Percentiles rank a stretch among this genome's conserved stretches.
phyloP scores from a whole-genome alignment of 768 basidiomycete species.

The Panaeolus papilionaceus region DNA sequence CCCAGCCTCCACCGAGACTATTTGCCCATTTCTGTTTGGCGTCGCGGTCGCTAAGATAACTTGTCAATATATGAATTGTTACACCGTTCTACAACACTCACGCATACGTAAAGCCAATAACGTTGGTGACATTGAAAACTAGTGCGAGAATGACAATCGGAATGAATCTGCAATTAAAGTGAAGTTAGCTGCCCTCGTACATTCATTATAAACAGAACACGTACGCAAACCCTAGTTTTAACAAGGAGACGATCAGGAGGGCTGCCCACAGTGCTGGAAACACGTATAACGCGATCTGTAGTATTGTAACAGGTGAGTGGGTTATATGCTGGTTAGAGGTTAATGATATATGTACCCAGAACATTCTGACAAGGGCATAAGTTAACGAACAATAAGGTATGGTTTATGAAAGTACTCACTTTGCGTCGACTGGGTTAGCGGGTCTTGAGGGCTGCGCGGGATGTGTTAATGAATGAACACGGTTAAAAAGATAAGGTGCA shows the following conservation, averaged over 20 bases:
- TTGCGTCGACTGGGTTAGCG: constrained; percentile 87
- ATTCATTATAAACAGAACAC: constrained; percentile 35
- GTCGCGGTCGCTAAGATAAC: constrained; percentile 74
- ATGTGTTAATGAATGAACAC: constrained; percentile 15
- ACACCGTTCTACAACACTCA: constrained; percentile 43
- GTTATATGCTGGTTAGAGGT: constrained; percentile 10
- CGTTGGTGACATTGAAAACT: constrained; percentile 95
- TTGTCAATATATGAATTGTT: constrained; percentile 21
- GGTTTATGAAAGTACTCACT: constrained; percentile 49
- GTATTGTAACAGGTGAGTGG: constrained; percentile 16
- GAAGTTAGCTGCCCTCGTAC: constrained; percentile 5
- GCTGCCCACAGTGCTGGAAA: constrained; percentile 91
- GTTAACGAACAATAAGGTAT: constrained; percentile 12
- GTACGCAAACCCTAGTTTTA: constrained; percentile 89
- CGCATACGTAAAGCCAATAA: constrained; percentile 97
- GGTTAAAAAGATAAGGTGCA: background rate
- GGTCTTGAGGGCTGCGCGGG: constrained; percentile 78
- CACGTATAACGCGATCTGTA: constrained; percentile 83
- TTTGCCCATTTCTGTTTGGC: constrained; percentile 93
- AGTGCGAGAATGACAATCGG: constrained; percentile 94
- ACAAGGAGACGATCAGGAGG: constrained; percentile 85
- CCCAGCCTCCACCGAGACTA: constrained; percentile 72
- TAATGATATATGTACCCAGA: constrained; percentile 67
- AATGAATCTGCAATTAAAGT: constrained; percentile 67
- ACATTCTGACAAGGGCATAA: constrained; percentile 67